These are phyloP conservation scores for Solanum tarijense DNA, from an alignment of 257 asterid genomes.

Conservation along the genomic window DNA sequence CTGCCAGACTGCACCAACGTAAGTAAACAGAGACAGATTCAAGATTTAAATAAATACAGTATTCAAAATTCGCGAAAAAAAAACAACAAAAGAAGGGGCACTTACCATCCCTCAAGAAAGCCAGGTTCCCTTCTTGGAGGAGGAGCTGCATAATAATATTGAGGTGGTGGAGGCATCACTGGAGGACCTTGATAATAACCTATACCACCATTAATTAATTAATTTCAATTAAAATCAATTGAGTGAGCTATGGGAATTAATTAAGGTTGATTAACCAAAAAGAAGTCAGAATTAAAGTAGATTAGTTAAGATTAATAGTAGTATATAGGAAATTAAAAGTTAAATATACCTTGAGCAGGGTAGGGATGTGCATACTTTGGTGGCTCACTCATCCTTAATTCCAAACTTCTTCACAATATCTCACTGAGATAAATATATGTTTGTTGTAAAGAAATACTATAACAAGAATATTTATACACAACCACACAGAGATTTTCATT, in stretches of 20 bases:
- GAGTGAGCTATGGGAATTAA: background rate
- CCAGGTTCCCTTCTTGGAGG: constrained; percentile 54
- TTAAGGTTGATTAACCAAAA: background rate
- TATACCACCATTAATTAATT: background rate
- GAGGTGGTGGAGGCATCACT: constrained; percentile 89
- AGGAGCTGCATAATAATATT: constrained; percentile 61
- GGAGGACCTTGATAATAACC: constrained; percentile 88
- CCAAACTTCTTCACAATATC: background rate
- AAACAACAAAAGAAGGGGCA: background rate
- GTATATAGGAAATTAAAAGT: background rate
- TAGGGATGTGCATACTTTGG: constrained; percentile 74
- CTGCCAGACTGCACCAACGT: constrained; percentile 45
- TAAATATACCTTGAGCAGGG: constrained; percentile 62
- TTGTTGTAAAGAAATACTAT: background rate
- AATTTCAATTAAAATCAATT: background rate
- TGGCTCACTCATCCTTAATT: constrained; percentile 44
- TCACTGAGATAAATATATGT: background rate
- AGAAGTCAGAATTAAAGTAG: background rate
- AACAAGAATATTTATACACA: background rate
- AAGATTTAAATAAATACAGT: background rate
- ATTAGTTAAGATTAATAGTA: background rate
- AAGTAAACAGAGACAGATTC: background rate
- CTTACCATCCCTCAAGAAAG: constrained; percentile 79
- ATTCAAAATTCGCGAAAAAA: background rate
- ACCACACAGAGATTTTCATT: background rate